These are phyloP conservation scores for Avicennia marina DNA, from an alignment of 257 asterid genomes.

Conservation along the genomic window DNA sequence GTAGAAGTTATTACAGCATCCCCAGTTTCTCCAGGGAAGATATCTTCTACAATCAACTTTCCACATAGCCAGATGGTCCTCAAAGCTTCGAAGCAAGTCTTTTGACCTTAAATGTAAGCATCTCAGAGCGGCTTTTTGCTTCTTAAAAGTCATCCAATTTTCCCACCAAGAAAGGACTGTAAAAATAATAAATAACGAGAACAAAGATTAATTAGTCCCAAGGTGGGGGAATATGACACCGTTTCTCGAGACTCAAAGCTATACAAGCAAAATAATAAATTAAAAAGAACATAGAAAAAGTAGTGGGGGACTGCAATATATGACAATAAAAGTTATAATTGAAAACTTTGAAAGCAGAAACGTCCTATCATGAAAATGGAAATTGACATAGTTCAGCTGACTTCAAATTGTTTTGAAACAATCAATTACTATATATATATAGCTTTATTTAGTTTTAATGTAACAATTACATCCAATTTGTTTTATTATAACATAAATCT, in stretches of 20 bases:
- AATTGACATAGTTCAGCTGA: too few relatives aligned
- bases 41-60: constrained; percentile 9
- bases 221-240: too few relatives aligned
- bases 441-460: background rate
- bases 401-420: too few relatives aligned
- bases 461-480: background rate
- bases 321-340: too few relatives aligned
- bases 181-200: constrained; percentile 15
- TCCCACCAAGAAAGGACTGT: constrained; percentile 70
- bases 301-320: too few relatives aligned
- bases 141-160: constrained; percentile 43
- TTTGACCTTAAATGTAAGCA: constrained; percentile 1
- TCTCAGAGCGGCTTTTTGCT: background rate
- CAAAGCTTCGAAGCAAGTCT: constrained; percentile 11
- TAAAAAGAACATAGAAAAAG: too few relatives aligned
- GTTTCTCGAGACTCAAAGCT: too few relatives aligned
- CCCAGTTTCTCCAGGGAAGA: constrained; percentile 17
- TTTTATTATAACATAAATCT: background rate
- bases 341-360: too few relatives aligned
- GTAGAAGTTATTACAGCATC: constrained; percentile 29
- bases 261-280: too few relatives aligned
- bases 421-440: background rate
- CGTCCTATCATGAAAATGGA: too few relatives aligned
- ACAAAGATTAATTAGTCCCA: background rate
- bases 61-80: constrained; percentile 8